Evolutionary conservation across 192 early-diverging fungal genomes (phyloP), one percentile per base, ranked within the genome.

Genomic region (Borealophlyctis nickersoniae): DNA sequence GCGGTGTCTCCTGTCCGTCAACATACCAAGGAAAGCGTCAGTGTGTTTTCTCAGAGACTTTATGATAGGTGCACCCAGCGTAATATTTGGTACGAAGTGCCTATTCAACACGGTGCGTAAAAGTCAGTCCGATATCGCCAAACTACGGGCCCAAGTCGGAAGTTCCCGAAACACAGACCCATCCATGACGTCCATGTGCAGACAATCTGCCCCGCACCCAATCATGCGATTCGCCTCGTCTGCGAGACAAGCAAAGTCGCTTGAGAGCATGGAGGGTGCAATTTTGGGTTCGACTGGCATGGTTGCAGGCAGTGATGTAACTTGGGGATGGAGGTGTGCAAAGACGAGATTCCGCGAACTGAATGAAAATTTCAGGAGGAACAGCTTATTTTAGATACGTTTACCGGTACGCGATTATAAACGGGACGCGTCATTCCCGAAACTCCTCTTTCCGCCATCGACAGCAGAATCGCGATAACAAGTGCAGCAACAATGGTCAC

Each of bases 81-180:
- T 95, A 36, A 98, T 77, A 78, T 98, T 98, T 54, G 95, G 95
- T 11, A 98, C 95, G 78, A 98, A 98, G 69, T 98, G 95, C 7
- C 95, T 89, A 73, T 53, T 34, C 22, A 29, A 33, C n/a, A 63
- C n/a, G n/a, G 23, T 19, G 49, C 49, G 28, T 16, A 22, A 22
- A 55, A 54, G 28, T 62, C 9, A 56, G 60, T 63, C n/a, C 3
- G 48, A 36, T 19, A 24, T 58, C 59, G 26, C 3, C 28, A 66
- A 48, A 48, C 45, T 48, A 14, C 45, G 13, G 13, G 45, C 45
- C 45, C 23, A 27, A 4, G n/a, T n/a, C n/a, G n/a, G n/a, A n/a
- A 26, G 32, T 45, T 58, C 54, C 24, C 53, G n/a, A 7, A 28
- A 11, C 4, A 36, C 77, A 81, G 82, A 89, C 88, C 88, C 90